Percentiles rank a stretch among this genome's conserved stretches.
Conservation (phyloP, 1,284 basidiomycete species). For the Anthracocystis panici-leucophaei region DNA sequence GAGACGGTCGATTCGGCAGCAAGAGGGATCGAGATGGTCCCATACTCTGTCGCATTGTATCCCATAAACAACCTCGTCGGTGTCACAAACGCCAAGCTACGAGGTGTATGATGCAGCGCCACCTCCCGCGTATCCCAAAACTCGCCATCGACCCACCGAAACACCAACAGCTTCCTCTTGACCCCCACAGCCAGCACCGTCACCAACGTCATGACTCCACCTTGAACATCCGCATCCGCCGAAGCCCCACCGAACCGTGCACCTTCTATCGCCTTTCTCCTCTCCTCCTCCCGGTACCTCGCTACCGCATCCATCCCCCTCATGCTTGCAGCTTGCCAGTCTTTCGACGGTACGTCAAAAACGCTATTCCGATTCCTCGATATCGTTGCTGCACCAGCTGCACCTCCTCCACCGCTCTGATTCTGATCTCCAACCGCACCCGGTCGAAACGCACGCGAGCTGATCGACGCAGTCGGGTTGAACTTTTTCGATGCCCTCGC, state of each 20-base stretch:
- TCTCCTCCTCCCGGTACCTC: constrained; percentile 46
- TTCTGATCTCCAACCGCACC: constrained; percentile 44
- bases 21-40: constrained; percentile 76
- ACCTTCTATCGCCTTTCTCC: constrained; percentile 49
- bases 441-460: constrained; percentile 37
- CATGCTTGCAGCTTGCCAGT: constrained; percentile 54
- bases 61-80: constrained; percentile 78
- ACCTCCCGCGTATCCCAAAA: constrained; percentile 82
- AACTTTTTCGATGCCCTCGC: constrained; percentile 29
- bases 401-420: constrained; percentile 9
- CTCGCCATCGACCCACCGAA: constrained; percentile 84
- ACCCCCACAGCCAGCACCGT: constrained; percentile 87
- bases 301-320: constrained; percentile 56
- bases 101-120: constrained; percentile 84
- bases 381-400: constrained; percentile 9
- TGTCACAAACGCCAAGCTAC: constrained; percentile 79
- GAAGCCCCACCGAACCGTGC: constrained; percentile 44
- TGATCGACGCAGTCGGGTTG: constrained; percentile 18
- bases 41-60: constrained; percentile 80
- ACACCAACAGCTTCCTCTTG: constrained; percentile 84
- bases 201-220: constrained; percentile 70
- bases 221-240: constrained; percentile 33
- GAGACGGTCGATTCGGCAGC: constrained; percentile 49
- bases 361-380: constrained; percentile 42
- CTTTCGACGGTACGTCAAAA: constrained; percentile 30